Evolutionary conservation across 2,329 filamentous ascomycete genomes (phyloP), one percentile per base, ranked within the genome.

Genomic region (Penicillium sp.): DNA sequence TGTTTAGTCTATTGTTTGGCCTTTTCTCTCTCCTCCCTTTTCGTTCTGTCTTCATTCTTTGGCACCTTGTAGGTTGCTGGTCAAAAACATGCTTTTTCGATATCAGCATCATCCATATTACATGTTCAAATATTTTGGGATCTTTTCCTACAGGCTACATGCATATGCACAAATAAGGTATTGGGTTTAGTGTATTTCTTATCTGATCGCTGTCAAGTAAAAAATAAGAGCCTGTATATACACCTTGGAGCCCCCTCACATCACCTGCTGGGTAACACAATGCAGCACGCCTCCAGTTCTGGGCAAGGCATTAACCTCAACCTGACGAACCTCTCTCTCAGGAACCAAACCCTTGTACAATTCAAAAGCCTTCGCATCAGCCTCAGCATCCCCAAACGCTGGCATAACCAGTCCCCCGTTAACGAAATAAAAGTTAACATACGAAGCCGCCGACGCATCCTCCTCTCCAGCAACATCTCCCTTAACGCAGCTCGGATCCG

Each of bases 391-490:
- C 25, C 69, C 69, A 57, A 70, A 70, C 2, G 58, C 58, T 22
- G 69, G 67, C 22, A 70, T 58, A 5, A 71, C 57, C 30, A 71
- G 54, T 0, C 63, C 69, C 0, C 63, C 67, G 61, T 71, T 71
- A 14, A 63, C 63, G 43, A 70, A 65, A 25, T 68, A 68, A 41
- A 69, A 71, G 38, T 71, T 71, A 17, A 68, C 67, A 59, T 71
- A 71, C 0, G 64, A 66, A 11, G 60, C 62, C 37, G 67, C 65
- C 9, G 64, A 61, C 19, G 44, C 55, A 22, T 62, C 56, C 36
- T 67, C 60, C 53, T 67, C 62, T 0, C 62, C 61, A 7, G 49
- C 40, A 19, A 64, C 33, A 53, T 62, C 51, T 1, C 63, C 63
- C 50, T 56, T 50, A 1, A 64, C 49, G 14, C 57, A 31, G n/a